A percentile compares a stretch with the other conserved stretches of the same genome.
Conservation (phyloP, 2,329 filamentous ascomycete genomes). For the Knufia fluminis region DNA sequence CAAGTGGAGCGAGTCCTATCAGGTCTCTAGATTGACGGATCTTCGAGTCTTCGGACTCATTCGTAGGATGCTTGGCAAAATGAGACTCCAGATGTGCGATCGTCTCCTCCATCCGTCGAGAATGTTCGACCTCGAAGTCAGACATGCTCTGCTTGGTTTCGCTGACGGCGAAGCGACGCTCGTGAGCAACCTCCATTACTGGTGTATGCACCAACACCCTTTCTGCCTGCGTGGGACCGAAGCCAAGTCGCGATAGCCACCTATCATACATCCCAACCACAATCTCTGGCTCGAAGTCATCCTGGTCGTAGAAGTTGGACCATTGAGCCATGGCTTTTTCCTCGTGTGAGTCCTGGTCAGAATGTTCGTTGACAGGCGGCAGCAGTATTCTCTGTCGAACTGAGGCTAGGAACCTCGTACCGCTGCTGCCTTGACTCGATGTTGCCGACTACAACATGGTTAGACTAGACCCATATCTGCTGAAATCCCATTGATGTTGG, state of each 20-base stretch:
- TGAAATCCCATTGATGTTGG: neutral
- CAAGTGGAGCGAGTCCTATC: neutral
- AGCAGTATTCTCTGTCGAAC: neutral
- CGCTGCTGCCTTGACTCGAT: neutral
- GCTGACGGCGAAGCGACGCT: constrained; percentile 18
- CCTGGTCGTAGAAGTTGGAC: constrained; percentile 11
- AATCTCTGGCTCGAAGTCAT: constrained; percentile 11
- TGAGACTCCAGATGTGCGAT: neutral
- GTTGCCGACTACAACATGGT: neutral
- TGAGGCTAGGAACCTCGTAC: neutral
- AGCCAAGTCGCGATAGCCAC: constrained; percentile 13
- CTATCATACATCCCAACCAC: constrained; percentile 15
- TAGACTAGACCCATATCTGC: neutral
- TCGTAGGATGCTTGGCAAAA: neutral
- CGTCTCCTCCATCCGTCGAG: neutral
- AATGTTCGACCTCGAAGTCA: constrained; percentile 13
- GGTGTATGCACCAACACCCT: constrained; percentile 13
- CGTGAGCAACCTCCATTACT: constrained; percentile 18
- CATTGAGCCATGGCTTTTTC: constrained; percentile 14
- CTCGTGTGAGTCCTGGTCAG: neutral
- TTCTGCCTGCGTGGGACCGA: constrained; percentile 12
- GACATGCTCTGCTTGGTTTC: constrained; percentile 12
- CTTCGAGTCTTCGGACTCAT: neutral
- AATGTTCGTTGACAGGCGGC: neutral
- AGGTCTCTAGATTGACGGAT: neutral